Evolutionary conservation across 257 asterid species (phyloP), one percentile per base, ranked within the genome.

Genomic region (Salvia splendens): DNA sequence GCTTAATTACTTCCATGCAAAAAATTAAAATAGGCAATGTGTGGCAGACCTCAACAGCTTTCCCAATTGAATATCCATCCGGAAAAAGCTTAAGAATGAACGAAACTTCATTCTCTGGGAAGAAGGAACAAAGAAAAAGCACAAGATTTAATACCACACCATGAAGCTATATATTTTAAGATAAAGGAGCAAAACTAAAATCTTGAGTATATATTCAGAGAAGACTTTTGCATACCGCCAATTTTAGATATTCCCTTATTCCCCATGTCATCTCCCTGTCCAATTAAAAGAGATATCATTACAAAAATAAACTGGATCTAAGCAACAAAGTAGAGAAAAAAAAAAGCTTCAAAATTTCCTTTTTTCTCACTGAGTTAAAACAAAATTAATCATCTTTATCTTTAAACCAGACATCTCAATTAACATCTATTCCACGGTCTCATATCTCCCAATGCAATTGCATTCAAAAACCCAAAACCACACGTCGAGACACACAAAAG

Each of bases 61-160:
- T 94, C 50, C 87, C 86, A 15, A 91, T 63, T 32, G 96, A 78
- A 84, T 91, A 94, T 64, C 99, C 99, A 69, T 91, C 88, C 1
- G 79, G 92, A 70, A 80, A 94, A 64, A 94, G 97, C 79, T 72
- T 81, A 53, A 94, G 74, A 20, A 86, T 68, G 78, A 94, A 91
- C 24, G 99, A 94, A 56, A 84, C 87, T 72, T 88, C 95, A 64
- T 67, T 77, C 72, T 85, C 99, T 86, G 88, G 47, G 73, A 74
- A 48, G 9, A 49, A 38, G 14, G 53, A 74, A 43, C 67, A 63
- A 20, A 33, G 60, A 43, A 59, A 63, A 36, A 51, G 48, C 20
- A 24, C 8, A 54, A 20, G 43, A 20, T 12, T 67, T 64, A 28
- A 54, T 45, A 40, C 35, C 41, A 52, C 38, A 42, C 61, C 51